A percentile compares a stretch with the other conserved stretches of the same genome.
phyloP scores from a whole-genome alignment of 306 rosid species.

The Fragaria vesca region DNA sequence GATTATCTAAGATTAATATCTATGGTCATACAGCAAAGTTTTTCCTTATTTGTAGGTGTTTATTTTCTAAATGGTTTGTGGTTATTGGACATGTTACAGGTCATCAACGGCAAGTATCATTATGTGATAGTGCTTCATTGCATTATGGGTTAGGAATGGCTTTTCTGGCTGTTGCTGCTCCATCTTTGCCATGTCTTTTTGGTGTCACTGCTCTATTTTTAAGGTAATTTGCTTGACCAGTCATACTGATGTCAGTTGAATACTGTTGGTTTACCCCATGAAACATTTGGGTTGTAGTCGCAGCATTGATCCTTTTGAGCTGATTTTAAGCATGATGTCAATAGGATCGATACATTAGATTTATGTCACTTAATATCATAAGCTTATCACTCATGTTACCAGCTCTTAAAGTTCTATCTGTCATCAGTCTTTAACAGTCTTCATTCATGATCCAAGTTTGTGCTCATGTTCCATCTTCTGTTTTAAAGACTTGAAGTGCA shows the following conservation, averaged over 20 bases:
- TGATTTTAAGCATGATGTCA: not conserved
- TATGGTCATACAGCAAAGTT: not conserved
- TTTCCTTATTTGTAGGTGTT: not conserved
- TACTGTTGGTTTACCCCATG: not conserved
- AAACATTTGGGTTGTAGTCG: not conserved
- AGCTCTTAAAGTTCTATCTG: not conserved
- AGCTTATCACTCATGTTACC: not conserved
- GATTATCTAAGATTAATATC: not conserved
- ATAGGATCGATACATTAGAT: not conserved
- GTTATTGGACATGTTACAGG: slow-evolving; percentile 42
- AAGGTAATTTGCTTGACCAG: slow-evolving; percentile 45
- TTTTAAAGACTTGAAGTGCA: no score
- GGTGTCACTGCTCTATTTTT: slow-evolving; percentile 88
- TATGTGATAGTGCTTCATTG: slow-evolving; percentile 58
- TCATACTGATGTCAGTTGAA: not conserved
- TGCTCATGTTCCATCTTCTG: not conserved
- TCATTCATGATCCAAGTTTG: not conserved
- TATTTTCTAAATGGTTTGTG: not conserved
- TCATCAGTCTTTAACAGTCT: not conserved
- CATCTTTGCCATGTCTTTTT: slow-evolving; percentile 79
- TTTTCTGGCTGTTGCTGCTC: slow-evolving; percentile 79
- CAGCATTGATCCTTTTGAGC: not conserved
- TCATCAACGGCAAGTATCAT: slow-evolving; percentile 69
- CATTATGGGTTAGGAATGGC: slow-evolving; percentile 83
- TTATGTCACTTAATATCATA: not conserved